Evolutionary conservation across 805 yeast species (phyloP), one percentile per base, ranked within the genome.

Genomic region (Metschnikowia henanensis): DNA sequence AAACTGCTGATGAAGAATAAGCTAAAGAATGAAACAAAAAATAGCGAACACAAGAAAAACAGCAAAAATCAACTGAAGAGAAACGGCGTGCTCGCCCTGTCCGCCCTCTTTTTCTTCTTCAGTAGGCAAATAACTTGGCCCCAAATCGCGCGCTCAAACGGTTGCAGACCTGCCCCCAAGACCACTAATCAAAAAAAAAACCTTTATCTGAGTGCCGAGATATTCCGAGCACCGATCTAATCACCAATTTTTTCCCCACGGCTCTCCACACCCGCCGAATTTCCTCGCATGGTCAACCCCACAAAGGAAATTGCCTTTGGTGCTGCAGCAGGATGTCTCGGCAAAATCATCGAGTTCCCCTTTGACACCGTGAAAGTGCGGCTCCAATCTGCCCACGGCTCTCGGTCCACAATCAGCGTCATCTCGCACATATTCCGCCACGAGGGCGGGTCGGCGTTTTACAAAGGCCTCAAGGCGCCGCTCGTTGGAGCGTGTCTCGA

Each of bases 341-440:
- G 96, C 1, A 92, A 91, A 60, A 55, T 85, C 23, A 77, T 91
- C 12, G 98, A 91, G 62, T 91, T 83, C 56, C 98, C 98, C 0
- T 89, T 91, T 53, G 98, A 91, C 57, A 92, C 97, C 0, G 76
- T 90, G 35, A 91, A 91, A 64, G 98, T 91, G 3, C 73, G 97
- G 45, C 71, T 92, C 1, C 94, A 87, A 57, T 84, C 90, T 6
- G 68, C 80, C 23, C 46, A 39, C 22, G 39, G 41, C 7, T 12
- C 28, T 9, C 60, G 66, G 4, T 81, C 87, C 1, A 84, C 96
- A 0, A 47, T 74, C 47, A 83, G 82, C 49, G 84, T 94, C 60
- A 79, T 91, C 33, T 57, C 54, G 32, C 68, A 78, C 49, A 87
- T 95, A 0, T 75, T 80, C 46, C 50, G 51, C 2, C 71, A 76